Evolutionary conservation across 441 rosid species (phyloP), one percentile per base, ranked within the genome.

Genomic region (Populus hybrid): DNA sequence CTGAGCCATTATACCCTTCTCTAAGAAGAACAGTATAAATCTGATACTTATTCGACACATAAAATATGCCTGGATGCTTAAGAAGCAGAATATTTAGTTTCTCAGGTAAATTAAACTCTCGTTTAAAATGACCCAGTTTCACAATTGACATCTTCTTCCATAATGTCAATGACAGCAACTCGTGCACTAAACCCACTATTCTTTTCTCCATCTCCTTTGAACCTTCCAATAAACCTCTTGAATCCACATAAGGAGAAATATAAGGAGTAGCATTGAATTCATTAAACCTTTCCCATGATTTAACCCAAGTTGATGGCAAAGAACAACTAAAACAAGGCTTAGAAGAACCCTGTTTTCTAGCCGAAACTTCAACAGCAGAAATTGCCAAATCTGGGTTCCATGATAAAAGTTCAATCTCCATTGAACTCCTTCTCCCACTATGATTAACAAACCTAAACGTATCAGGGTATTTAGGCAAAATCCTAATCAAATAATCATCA

Each of bases 91-190:
- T 87, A 82, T 93, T 93, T 79, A 93, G 81, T 85, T 87, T 95
- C 81, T 90, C 92, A 0, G 97, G 95, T 71, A 93, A 75, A 78
- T 81, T 77, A 69, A 95, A 92, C 85, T 93, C 99, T 82, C 90
- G 91, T 77, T 81, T 91, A 78, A 95, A 95, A 88, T 95, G 98
- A 71, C 89, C 85, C 36, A 93, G 87, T 87, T 95, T 95, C 74
- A 88, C 70, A 36, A 95, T 84, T 5, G 98, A 95, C 72, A 89
- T 79, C 86, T 91, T 95, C 86, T 92, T 95, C 99, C 98, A 90
- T 8, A 95, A 78, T 23, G 95, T 90, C 78, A 93, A 67, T 0
- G 92, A 91, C 20, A 95, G 88, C 67, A 95, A 75, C 85, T 93
- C 99, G 63, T 92, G 99, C 59, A 93, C 88, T 78, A 93, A 71